Base-by-base conservation (phyloP, 805 yeast genomes). In the Candida endomychidarum region DNA sequence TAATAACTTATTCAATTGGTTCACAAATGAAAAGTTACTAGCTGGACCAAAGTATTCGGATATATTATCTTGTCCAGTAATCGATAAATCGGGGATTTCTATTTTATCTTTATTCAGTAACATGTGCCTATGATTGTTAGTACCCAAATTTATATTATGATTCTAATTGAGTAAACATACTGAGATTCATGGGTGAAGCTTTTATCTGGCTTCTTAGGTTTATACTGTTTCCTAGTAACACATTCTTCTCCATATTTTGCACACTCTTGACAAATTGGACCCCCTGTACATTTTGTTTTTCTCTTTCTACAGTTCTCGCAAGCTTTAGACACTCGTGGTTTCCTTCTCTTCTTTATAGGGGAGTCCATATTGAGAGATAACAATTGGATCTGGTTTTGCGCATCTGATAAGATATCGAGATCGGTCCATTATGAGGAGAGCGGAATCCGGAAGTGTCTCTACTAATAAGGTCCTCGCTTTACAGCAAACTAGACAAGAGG, bases 41-140 rank as follows among this genome's bases (percentile, higher is more conserved):
- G 55, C 49, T 5, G 58, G 48, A 4, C 58, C 58, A 49, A 50
- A 53, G 27, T 51, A 53, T 31, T 53, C 55, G 5, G 45, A 30
- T 3, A 10, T 29, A 17, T 34, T 37, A 16, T 35, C 31, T 8
- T 29, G 30, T 10, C 38, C 38, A 3, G 37, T 5, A n/a, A 42
- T 34, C 8, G 42, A 38, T 15, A 42, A 12, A 15, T 34, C 42
- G 10, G 46, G 46, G 14, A 42, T 42, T 25, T 42, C 46, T 5
- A 41, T 14, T 10, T 15, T 15, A 16, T 30, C 23, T 21, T 21
- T 41, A 7, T 24, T 19, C 15, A 10, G 4, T 20, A 21, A 5
- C 11, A 18, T 14, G 6, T 16, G 24, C n/a, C 24, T 27, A 12
- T n/a, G 5, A n/a, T 12, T 18, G 33, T 19, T 17, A 16, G 24